Evolutionary conservation across 2,329 filamentous ascomycete species (phyloP).

Genomic region (Arthrobotrys conoides): DNA sequence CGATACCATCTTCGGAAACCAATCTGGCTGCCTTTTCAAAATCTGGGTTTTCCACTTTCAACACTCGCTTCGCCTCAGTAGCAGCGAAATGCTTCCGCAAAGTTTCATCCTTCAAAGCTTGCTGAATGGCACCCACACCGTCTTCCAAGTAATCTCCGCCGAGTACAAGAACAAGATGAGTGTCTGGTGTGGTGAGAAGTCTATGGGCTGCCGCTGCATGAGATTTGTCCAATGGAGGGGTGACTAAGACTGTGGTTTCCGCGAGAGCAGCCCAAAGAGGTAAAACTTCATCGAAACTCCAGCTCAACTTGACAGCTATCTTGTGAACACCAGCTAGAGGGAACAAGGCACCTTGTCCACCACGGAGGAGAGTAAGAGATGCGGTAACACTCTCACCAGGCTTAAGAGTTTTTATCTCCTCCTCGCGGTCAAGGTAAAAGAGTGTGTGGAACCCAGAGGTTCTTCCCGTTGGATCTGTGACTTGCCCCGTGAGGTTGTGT

Average conservation of each 20-base stretch:
- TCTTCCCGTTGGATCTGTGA: constrained; percentile 16
- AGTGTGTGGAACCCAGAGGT: constrained; percentile 16
- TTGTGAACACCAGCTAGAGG: constrained; percentile 27
- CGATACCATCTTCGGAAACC: constrained; percentile 3
- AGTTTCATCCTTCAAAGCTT: constrained; percentile 31
- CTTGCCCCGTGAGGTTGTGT: background rate
- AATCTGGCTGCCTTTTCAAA: constrained; percentile 2
- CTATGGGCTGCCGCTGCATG: constrained; percentile 23
- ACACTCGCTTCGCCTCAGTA: constrained; percentile 23
- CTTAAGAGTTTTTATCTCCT: constrained; percentile 4
- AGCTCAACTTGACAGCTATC: constrained; percentile 16
- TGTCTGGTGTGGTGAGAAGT: constrained; percentile 25
- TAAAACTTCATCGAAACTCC: background rate
- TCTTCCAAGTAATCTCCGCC: constrained; percentile 34
- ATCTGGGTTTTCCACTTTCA: constrained; percentile 1
- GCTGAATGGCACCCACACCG: constrained; percentile 29
- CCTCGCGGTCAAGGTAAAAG: constrained; percentile 27
- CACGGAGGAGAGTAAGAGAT: constrained; percentile 29
- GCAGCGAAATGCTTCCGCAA: constrained; percentile 10
- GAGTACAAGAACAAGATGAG: constrained; percentile 28
- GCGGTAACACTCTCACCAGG: constrained; percentile 5
- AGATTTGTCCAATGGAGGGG: constrained; percentile 30
- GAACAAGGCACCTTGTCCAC: constrained; percentile 27
- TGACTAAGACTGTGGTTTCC: constrained; percentile 20
- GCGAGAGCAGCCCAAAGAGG: constrained; percentile 17